These are phyloP conservation scores for Rubroboletus pulcherrimus DNA, from an alignment of 768 basidiomycete genomes.

Conservation along the genomic window DNA sequence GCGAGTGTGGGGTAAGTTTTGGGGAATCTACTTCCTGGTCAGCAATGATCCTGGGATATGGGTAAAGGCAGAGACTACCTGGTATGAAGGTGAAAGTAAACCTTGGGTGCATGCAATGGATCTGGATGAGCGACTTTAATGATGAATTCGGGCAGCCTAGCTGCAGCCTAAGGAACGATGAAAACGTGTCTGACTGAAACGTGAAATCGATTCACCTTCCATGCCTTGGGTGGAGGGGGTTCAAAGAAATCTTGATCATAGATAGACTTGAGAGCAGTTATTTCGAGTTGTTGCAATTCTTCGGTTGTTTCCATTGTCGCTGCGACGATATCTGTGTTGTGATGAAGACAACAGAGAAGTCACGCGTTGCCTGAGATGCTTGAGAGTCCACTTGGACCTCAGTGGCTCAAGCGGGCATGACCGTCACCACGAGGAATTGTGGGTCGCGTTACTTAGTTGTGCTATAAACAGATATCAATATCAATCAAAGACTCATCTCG, in stretches of 20 bases:
- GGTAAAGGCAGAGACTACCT: slow-evolving; percentile 45
- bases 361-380: slow-evolving; percentile 49
- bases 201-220: slow-evolving; percentile 56
- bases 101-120: slow-evolving; percentile 48
- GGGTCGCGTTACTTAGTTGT: not conserved
- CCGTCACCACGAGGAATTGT: slow-evolving; percentile 12
- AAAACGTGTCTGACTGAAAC: not conserved
- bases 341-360: slow-evolving; percentile 24
- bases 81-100: slow-evolving; percentile 64
- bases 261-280: slow-evolving; percentile 76
- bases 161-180: slow-evolving; percentile 49
- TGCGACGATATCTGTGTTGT: slow-evolving; percentile 10
- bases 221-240: slow-evolving; percentile 71
- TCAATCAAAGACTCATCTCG: not conserved
- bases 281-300: slow-evolving; percentile 66
- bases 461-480: slow-evolving; percentile 8
- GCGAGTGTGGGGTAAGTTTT: slow-evolving; percentile 79
- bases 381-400: slow-evolving; percentile 65
- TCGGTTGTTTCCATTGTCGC: slow-evolving; percentile 64
- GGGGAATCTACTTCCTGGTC: slow-evolving; percentile 51
- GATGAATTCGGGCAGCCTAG: slow-evolving; percentile 69
- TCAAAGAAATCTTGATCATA: slow-evolving; percentile 76
- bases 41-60: not conserved
- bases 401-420: slow-evolving; percentile 74
- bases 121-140: slow-evolving; percentile 70